Percentiles rank a stretch among this genome's conserved stretches.
Evolutionary conservation across 345 rosid genomes (phyloP).

Genomic region (Firmiana major): DNA sequence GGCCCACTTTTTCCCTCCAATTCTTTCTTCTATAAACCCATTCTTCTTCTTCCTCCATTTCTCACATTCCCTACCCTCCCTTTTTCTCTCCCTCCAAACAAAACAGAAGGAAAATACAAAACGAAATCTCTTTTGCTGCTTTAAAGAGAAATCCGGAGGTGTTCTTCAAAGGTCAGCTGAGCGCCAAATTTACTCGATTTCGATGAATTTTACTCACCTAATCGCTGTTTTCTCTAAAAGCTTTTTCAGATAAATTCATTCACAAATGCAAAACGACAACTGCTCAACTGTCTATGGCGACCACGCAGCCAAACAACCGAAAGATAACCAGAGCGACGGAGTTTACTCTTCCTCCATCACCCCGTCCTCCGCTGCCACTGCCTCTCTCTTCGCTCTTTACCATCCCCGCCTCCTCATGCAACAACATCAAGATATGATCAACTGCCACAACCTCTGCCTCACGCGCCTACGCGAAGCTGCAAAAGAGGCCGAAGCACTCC

Average conservation of each 20-base stretch:
- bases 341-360: slow-evolving; percentile 21
- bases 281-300: slow-evolving; percentile 19
- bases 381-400: slow-evolving; percentile 15
- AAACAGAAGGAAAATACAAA: not conserved
- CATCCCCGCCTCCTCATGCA: slow-evolving; percentile 35
- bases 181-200: not conserved
- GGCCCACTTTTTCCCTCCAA: slow-evolving; percentile 4
- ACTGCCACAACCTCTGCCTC: slow-evolving; percentile 41
- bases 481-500: slow-evolving; percentile 38
- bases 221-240: too few species aligned
- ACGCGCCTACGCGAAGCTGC: slow-evolving; percentile 41
- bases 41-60: not conserved
- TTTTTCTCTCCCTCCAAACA: not conserved
- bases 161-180: slow-evolving; percentile 9
- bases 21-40: slow-evolving; percentile 2
- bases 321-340: slow-evolving; percentile 18
- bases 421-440: slow-evolving; percentile 44
- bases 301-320: not conserved
- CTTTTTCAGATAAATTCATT: too few species aligned
- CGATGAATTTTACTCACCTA: not conserved
- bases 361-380: slow-evolving; percentile 20
- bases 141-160: not conserved
- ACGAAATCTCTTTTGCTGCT: not conserved
- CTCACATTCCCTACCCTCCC: not conserved
- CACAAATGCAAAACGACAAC: slow-evolving; percentile 10